Evolutionary conservation across 148 eudicot genomes (phyloP).

Genomic region (Chenopodium quinoa): DNA sequence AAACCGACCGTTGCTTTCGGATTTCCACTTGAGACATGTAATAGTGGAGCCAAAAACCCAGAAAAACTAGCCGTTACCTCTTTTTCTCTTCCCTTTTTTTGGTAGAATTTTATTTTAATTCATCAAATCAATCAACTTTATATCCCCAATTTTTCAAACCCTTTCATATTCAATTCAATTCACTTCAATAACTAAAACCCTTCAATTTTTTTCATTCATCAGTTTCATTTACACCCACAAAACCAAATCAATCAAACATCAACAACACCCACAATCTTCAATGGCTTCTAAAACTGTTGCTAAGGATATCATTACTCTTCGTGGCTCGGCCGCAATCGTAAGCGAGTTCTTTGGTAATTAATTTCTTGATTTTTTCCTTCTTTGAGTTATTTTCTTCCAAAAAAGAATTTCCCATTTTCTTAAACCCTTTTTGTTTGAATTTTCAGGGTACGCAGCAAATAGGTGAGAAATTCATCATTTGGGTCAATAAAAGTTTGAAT

Average conservation of each 20-base stretch:
- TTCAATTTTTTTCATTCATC: background rate
- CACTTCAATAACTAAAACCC: background rate
- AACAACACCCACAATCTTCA: background rate
- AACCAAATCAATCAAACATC: background rate
- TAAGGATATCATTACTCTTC: constrained; percentile 93
- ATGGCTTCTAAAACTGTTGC: constrained; percentile 84
- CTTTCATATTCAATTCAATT: background rate
- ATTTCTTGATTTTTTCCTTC: background rate
- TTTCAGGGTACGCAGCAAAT: constrained; percentile 93
- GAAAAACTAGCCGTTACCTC: constrained; percentile 34
- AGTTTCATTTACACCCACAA: background rate
- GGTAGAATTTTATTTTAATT: background rate
- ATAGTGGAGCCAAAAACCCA: constrained; percentile 15
- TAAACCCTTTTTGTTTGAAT: background rate
- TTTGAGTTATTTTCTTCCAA: background rate
- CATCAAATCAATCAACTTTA: constrained; percentile 6
- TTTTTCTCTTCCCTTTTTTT: background rate
- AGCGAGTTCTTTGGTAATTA: constrained; percentile 82
- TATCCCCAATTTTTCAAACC: constrained; percentile 6
- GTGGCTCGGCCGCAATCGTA: constrained; percentile 91
- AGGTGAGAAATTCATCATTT: constrained; percentile 42
- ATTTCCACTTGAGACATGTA: background rate
- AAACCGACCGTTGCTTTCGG: constrained; percentile 21
- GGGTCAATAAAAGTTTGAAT: background rate
- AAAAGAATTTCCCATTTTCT: background rate